These are phyloP conservation scores for Asterella californica DNA, from an alignment of 225 moss, liverwort and hornwort species.

Conservation along the genomic window DNA sequence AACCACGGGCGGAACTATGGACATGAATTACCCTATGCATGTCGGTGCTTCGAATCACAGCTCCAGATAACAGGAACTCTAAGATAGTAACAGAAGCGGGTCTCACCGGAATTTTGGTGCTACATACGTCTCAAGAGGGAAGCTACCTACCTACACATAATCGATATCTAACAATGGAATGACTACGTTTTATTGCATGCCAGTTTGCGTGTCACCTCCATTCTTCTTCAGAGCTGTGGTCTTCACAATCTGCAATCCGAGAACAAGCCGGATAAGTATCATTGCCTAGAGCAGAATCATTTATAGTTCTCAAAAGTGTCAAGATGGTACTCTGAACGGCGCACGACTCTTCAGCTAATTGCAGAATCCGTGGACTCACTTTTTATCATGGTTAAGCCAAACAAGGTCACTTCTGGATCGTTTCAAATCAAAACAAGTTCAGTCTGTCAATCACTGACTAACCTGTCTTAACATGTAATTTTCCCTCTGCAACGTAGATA, in stretches of 20 bases:
- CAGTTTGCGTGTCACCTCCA: slow-evolving; percentile 34
- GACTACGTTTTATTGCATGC: slow-evolving; percentile 18
- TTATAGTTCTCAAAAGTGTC: not conserved
- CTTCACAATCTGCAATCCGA: slow-evolving; percentile 65
- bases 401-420: too few species aligned
- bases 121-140: not conserved
- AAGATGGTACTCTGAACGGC: not conserved
- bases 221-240: slow-evolving; percentile 67
- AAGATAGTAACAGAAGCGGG: not conserved
- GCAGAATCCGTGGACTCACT: not conserved
- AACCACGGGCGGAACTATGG: not conserved
- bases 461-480: slow-evolving; percentile 96
- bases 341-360: not conserved
- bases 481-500: slow-evolving; percentile 79
- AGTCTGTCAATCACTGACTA: not conserved
- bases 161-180: not conserved
- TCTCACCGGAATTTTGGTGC: not conserved
- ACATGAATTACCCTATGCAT: not conserved
- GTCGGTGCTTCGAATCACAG: not conserved
- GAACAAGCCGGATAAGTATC: not conserved
- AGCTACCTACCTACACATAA: slow-evolving; percentile 1
- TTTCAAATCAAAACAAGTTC: not conserved
- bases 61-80: not conserved
- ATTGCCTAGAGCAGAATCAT: not conserved
- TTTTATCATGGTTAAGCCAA: too few species aligned